Percentiles rank a stretch among this genome's conserved stretches.
Evolutionary conservation across 331 rosid genomes (phyloP).

Genomic region (Spiraea crenata): DNA sequence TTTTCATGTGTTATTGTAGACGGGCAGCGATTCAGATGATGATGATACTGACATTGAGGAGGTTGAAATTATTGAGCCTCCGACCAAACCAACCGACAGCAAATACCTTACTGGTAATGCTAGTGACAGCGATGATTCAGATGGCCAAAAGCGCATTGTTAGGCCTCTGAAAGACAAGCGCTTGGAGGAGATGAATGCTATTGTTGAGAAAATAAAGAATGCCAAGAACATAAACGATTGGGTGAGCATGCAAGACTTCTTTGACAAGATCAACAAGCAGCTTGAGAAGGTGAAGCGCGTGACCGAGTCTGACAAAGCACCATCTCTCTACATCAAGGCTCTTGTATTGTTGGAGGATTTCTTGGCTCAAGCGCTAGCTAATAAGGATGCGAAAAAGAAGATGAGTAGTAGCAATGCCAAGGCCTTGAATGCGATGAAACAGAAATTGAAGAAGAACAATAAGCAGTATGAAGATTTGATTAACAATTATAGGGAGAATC

Average conservation of each 20-base stretch:
- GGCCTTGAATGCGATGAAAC: constrained; percentile 84
- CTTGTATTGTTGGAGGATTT: constrained; percentile 79
- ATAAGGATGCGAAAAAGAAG: constrained; percentile 81
- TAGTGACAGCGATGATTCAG: constrained; percentile 59
- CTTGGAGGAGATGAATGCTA: constrained; percentile 64
- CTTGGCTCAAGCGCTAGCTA: constrained; percentile 64
- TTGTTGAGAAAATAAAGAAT: constrained; percentile 79
- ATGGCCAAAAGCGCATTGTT: constrained; percentile 58
- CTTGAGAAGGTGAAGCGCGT: constrained; percentile 83
- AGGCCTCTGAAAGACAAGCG: constrained; percentile 75
- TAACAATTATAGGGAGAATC: constrained; percentile 63
- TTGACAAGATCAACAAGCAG: constrained; percentile 80
- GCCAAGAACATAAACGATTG: constrained; percentile 84
- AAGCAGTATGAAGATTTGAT: constrained; percentile 74
- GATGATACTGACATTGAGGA: constrained; percentile 54
- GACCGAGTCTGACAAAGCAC: constrained; percentile 67
- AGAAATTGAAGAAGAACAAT: constrained; percentile 76
- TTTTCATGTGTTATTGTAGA: constrained; percentile 29
- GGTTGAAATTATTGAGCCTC: constrained; percentile 37
- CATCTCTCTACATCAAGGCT: constrained; percentile 58
- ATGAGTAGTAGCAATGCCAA: constrained; percentile 86
- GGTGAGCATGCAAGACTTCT: constrained; percentile 82
- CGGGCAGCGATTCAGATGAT: constrained; percentile 67
- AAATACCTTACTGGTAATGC: constrained; percentile 41
- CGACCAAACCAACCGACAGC: constrained; percentile 25